Percentiles rank a stretch among this genome's conserved stretches.
These are phyloP conservation scores for Ogataea pilisensis DNA, from an alignment of 805 yeast species.

Conservation along the genomic window DNA sequence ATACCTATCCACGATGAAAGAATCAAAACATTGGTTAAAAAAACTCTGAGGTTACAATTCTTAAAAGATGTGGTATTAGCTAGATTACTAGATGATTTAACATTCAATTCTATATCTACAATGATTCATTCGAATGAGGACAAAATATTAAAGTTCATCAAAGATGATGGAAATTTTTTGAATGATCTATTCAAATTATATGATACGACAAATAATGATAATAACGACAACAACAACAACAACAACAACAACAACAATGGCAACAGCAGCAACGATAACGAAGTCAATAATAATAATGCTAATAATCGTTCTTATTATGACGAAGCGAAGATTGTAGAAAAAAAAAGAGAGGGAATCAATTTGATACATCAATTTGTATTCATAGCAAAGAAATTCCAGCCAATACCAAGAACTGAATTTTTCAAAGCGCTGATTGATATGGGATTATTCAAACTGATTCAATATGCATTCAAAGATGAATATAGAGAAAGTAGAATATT, in stretches of 20 bases:
- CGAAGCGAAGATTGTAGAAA: constrained; percentile 8
- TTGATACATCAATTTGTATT: constrained; percentile 76
- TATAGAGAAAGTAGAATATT: constrained; percentile 50
- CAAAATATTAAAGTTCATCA: constrained; percentile 57
- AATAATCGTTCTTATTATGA: not conserved
- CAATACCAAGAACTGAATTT: constrained; percentile 59
- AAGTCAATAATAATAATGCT: not conserved
- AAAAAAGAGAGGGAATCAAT: constrained; percentile 65
- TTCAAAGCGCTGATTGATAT: constrained; percentile 57
- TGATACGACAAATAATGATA: constrained; percentile 18
- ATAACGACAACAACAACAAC: too few relatives aligned
- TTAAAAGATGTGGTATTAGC: constrained; percentile 85
- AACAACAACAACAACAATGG: too few relatives aligned
- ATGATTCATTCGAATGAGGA: constrained; percentile 67
- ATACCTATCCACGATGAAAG: constrained; percentile 53
- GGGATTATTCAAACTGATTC: constrained; percentile 68
- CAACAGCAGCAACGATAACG: not conserved
- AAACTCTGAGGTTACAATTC: constrained; percentile 75
- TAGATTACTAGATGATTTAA: constrained; percentile 74
- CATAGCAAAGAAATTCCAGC: constrained; percentile 65
- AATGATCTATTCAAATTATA: constrained; percentile 58
- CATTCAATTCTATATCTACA: constrained; percentile 61
- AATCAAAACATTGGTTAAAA: constrained; percentile 54
- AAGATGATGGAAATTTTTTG: constrained; percentile 48
- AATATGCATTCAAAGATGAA: constrained; percentile 62